Base-by-base conservation (phyloP, 1,284 basidiomycete genomes). In the Fomitopsis betulina region DNA sequence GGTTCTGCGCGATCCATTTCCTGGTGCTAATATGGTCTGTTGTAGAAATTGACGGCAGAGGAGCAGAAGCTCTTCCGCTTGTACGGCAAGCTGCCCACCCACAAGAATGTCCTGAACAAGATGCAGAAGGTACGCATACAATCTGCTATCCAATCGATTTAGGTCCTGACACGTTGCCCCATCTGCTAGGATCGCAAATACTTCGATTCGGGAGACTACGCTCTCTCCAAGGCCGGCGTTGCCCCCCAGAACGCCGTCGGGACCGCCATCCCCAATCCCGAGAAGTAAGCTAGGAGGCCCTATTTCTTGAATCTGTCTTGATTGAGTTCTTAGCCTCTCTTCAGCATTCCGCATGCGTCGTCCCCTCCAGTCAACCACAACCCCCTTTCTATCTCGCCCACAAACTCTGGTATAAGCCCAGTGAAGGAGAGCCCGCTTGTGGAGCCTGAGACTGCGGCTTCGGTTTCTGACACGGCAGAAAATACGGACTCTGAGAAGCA, bases 161-260 rank as follows among this genome's bases (percentile, higher is more conserved):
- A 17, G 30, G 13, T 23, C 21, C 37, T 17, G 37, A n/a, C n/a
- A 2, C 40, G n/a, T 19, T 54, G 57, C 51, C 35, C 43, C 19
- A 10, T n/a, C 56, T 53, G 61, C 21, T 68, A 97, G 93, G 95
- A 97, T 73, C 92, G 95, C 70, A 97, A 97, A 75, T 98, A 94
- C 79, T 98, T 98, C 73, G 95, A 98, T 76, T 98, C 96, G 60
- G 96, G 96, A 62, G 95, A 98, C 74, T 98, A 98, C 71, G 94
- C 94, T 54, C 81, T 98, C 66, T 95, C 93, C 57, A 97, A 98
- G 75, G 96, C 95, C 3, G 95, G 96, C 35, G 91, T 93, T 42
- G 85, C 90, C 23, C 89, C 93, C 50, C 91, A 93, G 72, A 93
- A 84, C 70, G 84, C 87, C 15, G 93, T 96, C 53, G 95, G 95